Percentiles rank a stretch among this genome's conserved stretches.
phyloP scores from a whole-genome alignment of 2,329 filamentous ascomycete genomes.

The Alternaria ethzedia region DNA sequence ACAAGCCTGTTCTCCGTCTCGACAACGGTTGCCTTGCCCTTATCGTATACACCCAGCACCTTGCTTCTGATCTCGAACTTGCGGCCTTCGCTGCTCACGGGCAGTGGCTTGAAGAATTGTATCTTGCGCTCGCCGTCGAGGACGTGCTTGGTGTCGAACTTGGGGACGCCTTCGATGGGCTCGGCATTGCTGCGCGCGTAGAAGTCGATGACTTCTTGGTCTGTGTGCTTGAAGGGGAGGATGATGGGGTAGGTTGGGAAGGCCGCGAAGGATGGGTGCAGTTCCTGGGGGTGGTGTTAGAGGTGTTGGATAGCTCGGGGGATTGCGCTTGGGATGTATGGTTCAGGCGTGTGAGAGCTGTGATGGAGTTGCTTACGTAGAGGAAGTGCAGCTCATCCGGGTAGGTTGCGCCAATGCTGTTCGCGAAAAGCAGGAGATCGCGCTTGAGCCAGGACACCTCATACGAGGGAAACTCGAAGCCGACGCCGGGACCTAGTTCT shows the following conservation, averaged over 20 bases:
- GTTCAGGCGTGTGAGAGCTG: neutral
- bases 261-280: conserved; percentile 82
- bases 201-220: conserved; percentile 83
- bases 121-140: conserved; percentile 86
- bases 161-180: conserved; percentile 76
- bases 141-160: conserved; percentile 74
- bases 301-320: neutral
- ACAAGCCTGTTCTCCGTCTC: conserved; percentile 81
- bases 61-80: conserved; percentile 79
- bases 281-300: conserved; percentile 65
- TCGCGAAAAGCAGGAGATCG: conserved; percentile 87
- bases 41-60: conserved; percentile 87
- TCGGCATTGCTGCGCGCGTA: conserved; percentile 71
- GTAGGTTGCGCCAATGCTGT: conserved; percentile 79
- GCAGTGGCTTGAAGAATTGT: conserved; percentile 77
- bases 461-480: conserved; percentile 78
- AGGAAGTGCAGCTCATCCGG: conserved; percentile 91
- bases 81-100: conserved; percentile 71
- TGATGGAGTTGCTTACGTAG: conserved; percentile 66
- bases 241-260: conserved; percentile 90
- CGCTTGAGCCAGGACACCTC: conserved; percentile 86
- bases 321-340: neutral
- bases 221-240: conserved; percentile 80
- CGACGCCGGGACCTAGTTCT: conserved; percentile 60
- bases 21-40: conserved; percentile 81